Percentiles rank a stretch among this genome's conserved stretches.
Conservation (phyloP, 352 stramenopile genomes). For the Phytophthora melonis region DNA sequence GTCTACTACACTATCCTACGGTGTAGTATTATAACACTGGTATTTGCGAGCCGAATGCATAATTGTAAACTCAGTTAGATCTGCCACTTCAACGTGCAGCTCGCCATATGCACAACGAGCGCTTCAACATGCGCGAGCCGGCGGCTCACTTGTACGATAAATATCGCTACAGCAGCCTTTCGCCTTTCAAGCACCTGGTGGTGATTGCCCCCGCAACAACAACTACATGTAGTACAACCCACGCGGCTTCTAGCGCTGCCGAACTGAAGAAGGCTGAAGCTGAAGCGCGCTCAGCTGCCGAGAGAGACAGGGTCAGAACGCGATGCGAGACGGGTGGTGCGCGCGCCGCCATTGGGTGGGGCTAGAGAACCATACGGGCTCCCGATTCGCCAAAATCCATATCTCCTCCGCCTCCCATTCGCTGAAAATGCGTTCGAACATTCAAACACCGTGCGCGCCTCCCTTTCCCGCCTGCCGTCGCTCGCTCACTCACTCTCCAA, state of each 20-base stretch:
- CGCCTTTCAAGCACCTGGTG: neutral
- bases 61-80: neutral
- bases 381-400: slow-evolving; percentile 8
- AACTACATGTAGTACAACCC: no score
- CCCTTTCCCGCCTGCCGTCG: slow-evolving; percentile 24
- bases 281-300: slow-evolving; percentile 3
- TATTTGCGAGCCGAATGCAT: no score
- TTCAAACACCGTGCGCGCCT: slow-evolving; percentile 20
- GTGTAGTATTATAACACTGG: no score
- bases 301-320: slow-evolving; percentile 6
- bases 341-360: neutral
- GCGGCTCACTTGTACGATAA: no score
- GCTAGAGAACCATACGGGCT: neutral
- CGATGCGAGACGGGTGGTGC: slow-evolving; percentile 3
- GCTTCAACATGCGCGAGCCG: neutral
- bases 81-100: neutral
- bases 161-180: neutral
- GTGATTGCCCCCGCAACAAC: no score
- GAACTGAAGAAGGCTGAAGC: neutral
- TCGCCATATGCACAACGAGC: neutral
- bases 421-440: slow-evolving; percentile 26
- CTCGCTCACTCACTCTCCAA: slow-evolving; percentile 36
- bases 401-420: neutral
- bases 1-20: neutral
- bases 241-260: neutral